phyloP scores from a whole-genome alignment of 1,284 basidiomycete genomes.

The Tylopilus sp. region DNA sequence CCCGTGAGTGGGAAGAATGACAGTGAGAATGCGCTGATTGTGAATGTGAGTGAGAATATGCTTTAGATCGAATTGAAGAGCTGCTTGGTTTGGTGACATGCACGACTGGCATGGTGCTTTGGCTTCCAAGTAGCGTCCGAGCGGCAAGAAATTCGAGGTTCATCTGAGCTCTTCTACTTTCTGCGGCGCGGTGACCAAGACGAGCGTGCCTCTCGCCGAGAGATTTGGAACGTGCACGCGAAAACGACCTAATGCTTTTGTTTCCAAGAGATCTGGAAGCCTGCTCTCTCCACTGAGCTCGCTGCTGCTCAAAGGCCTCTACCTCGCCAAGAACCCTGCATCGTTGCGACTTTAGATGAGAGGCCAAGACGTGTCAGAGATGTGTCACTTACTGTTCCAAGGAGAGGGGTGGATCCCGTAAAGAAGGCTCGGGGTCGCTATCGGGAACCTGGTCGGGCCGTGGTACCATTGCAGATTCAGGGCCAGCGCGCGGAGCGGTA shows the following conservation, averaged over 20 bases:
- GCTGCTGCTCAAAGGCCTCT: slow-evolving; percentile 53
- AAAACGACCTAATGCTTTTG: slow-evolving; percentile 55
- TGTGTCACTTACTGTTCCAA: slow-evolving; percentile 48
- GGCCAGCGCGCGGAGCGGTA: slow-evolving; percentile 4
- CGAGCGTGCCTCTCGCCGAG: slow-evolving; percentile 39
- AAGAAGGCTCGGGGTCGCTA: background rate
- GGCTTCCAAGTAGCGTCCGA: slow-evolving; percentile 59
- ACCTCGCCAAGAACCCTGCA: slow-evolving; percentile 64
- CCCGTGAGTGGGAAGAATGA: slow-evolving; percentile 33
- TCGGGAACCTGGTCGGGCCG: too few species aligned
- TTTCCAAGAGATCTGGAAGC: slow-evolving; percentile 64
- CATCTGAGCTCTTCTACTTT: slow-evolving; percentile 22
- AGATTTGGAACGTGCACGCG: slow-evolving; percentile 61
- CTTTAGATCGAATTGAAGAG: slow-evolving; percentile 24
- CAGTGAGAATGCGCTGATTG: slow-evolving; percentile 24
- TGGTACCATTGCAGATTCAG: slow-evolving; percentile 20
- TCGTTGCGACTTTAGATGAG: background rate
- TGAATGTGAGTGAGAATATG: slow-evolving; percentile 29
- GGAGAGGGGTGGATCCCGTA: slow-evolving; percentile 59
- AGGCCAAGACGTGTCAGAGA: background rate
- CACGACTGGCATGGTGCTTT: slow-evolving; percentile 50
- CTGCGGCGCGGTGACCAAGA: slow-evolving; percentile 13
- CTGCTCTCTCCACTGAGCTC: slow-evolving; percentile 60
- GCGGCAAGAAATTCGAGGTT: slow-evolving; percentile 58
- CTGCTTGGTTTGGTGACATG: slow-evolving; percentile 30